These are phyloP conservation scores for Wickerhamomyces alni DNA, from an alignment of 805 yeast genomes.

Conservation along the genomic window DNA sequence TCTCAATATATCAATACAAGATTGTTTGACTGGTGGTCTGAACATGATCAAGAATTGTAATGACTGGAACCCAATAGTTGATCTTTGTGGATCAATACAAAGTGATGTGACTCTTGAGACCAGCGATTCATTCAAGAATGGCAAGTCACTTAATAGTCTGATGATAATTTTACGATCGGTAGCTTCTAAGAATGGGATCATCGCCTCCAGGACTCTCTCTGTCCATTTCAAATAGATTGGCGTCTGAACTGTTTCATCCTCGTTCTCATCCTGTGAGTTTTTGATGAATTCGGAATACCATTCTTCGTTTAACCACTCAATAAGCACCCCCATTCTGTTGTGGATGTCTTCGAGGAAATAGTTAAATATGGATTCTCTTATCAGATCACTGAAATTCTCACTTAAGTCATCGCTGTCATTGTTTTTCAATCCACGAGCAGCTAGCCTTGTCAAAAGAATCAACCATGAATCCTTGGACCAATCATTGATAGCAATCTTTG, in stretches of 20 bases:
- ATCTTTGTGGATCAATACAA: conserved; percentile 81
- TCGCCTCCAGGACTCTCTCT: conserved; percentile 61
- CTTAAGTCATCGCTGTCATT: conserved; percentile 26
- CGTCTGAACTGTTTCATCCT: conserved; percentile 24
- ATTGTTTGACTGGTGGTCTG: conserved; percentile 71
- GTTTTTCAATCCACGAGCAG: conserved; percentile 66
- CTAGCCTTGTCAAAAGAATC: conserved; percentile 63
- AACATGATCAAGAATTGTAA: conserved; percentile 81
- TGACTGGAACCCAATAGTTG: conserved; percentile 74
- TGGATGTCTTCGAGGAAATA: conserved; percentile 72
- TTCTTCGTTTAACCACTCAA: conserved; percentile 95
- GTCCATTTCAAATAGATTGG: conserved; percentile 67
- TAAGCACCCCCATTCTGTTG: conserved; percentile 62
- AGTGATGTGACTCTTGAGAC: conserved; percentile 64
- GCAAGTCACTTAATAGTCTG: conserved; percentile 56
- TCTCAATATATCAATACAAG: conserved; percentile 43
- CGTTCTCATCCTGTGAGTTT: conserved; percentile 19
- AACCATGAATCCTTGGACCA: conserved; percentile 76
- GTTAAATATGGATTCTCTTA: conserved; percentile 66
- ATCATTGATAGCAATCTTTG: conserved; percentile 32
- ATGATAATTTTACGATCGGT: conserved; percentile 72
- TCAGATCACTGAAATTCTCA: conserved; percentile 42
- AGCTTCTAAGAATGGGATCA: conserved; percentile 80
- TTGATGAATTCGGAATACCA: conserved; percentile 60
- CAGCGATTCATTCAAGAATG: conserved; percentile 58